Base-by-base conservation (phyloP, 768 basidiomycete species). In the Leucosporidium scottii region DNA sequence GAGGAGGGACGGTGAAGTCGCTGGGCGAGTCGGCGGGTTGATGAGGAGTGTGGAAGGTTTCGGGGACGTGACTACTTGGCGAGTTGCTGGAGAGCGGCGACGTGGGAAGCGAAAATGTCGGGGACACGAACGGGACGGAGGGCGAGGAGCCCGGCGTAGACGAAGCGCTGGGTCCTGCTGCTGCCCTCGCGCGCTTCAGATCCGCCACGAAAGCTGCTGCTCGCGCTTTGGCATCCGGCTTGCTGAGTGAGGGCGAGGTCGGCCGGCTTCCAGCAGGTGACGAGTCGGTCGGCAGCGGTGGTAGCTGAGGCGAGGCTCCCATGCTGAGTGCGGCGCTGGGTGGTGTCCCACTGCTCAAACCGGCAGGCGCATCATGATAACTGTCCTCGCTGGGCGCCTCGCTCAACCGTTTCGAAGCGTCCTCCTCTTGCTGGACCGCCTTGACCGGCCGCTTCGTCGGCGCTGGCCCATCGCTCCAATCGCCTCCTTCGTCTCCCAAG, bases 121-220 rank as follows among this genome's bases (percentile, higher is more conserved):
- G 25, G 27, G 25, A 17, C 1, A 27, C 27, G 13, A 30, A 54
- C 1, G 25, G 53, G n/a, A 8, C 12, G 12, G 25, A 25, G 1
- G 53, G 30, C 15, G 25, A 27, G 27, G 53, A 28, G 12, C 27
- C 27, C 27, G 53, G 30, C 7, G 55, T 23, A 36, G 55, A 15
- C 21, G 55, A 18, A 21, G 28, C 55, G 30, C 10, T 36, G 13
- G 58, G n/a, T 47, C 36, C 23, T 39, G 58, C 39, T 20, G 58
- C 58, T 3, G 58, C 58, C n/a, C 44, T 59, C 9, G 58, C 39
- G n/a, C 58, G 36, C 39, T 59, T 59, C 39, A 59, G 58, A 21
- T 59, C 58, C 13, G 58, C 58, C 13, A 59, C 36, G 39, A 59
- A 59, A 1, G 58, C 58, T 13, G 44, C 44, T n/a, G 58, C 58